Conservation (phyloP, 305 asterid species). For the Fraxinus nigra region DNA sequence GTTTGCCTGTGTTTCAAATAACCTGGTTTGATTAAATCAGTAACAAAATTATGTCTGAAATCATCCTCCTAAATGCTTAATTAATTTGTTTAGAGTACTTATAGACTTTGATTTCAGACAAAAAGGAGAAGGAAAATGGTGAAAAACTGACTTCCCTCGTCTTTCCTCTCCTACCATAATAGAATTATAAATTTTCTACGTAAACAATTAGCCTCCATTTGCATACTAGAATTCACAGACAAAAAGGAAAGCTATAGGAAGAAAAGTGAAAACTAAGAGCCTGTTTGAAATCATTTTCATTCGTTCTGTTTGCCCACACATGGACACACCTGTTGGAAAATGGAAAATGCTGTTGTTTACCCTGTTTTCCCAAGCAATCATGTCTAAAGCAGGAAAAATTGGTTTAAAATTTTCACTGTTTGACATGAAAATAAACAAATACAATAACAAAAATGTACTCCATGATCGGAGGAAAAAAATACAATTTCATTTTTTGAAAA, state of each 20-base stretch:
- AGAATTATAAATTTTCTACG: neutral
- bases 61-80: neutral
- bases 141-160: neutral
- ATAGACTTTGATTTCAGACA: neutral
- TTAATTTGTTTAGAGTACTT: neutral
- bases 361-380: neutral
- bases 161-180: neutral
- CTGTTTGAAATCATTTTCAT: neutral
- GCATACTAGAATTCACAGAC: neutral
- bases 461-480: neutral
- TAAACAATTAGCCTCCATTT: neutral
- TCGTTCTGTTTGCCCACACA: neutral
- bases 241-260: neutral
- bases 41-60: neutral
- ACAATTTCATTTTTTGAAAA: neutral
- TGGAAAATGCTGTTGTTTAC: neutral
- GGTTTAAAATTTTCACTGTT: neutral
- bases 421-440: neutral
- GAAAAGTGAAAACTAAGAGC: neutral
- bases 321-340: neutral
- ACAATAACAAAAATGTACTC: neutral
- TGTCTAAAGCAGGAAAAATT: neutral
- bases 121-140: neutral
- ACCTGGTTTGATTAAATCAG: neutral
- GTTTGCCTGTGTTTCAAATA: neutral